Evolutionary conservation across 371 early-diverging fungal species (phyloP).

Genomic region (Circinella umbellata): DNA sequence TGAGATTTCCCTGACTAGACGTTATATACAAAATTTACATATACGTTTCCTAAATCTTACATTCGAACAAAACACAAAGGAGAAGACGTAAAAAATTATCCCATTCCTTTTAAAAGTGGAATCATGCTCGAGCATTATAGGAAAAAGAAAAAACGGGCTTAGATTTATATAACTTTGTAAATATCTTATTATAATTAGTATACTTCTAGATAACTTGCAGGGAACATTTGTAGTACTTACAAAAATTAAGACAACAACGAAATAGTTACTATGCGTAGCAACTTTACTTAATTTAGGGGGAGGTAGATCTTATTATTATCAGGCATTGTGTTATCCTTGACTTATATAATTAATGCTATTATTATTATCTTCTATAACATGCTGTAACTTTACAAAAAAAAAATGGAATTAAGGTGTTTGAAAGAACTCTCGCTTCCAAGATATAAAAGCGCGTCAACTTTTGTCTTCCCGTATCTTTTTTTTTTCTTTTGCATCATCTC

Average conservation of each 20-base stretch:
- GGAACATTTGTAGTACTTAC: too few species aligned
- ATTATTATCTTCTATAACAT: not conserved
- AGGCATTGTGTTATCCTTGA: not conserved
- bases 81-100: not conserved
- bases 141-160: not conserved
- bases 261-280: too few species aligned
- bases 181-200: too few species aligned
- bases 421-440: not conserved
- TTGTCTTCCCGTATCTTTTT: not conserved
- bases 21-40: not conserved
- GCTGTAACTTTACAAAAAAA: not conserved
- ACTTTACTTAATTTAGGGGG: not conserved
- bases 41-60: too few species aligned
- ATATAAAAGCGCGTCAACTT: not conserved
- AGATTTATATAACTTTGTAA: too few species aligned
- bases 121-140: not conserved
- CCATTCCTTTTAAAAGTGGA: not conserved
- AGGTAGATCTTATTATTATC: not conserved
- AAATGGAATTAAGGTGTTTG: not conserved
- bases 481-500: not conserved
- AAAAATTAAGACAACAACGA: too few species aligned
- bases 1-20: not conserved
- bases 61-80: too few species aligned
- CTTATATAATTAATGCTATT: too few species aligned
- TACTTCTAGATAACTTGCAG: too few species aligned